A percentile compares a stretch with the other conserved stretches of the same genome.
These are phyloP conservation scores for Scytalidium lignicola DNA, from an alignment of 2,329 filamentous ascomycete species.

Conservation along the genomic window DNA sequence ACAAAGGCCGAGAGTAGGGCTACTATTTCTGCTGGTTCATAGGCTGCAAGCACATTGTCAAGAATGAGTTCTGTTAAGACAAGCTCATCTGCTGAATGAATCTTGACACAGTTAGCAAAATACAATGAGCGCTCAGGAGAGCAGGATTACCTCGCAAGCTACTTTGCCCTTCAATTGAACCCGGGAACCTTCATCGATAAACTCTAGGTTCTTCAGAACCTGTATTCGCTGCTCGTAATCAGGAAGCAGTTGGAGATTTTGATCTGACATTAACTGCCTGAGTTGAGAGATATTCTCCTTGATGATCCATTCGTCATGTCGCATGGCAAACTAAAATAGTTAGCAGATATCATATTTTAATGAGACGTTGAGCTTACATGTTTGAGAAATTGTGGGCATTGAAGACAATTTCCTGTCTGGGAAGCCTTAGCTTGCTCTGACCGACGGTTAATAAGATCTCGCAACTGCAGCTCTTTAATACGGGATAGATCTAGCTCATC, in stretches of 20 bases:
- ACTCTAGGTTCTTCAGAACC: slow-evolving; percentile 85
- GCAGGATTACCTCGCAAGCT: slow-evolving; percentile 66
- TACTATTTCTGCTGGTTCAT: slow-evolving; percentile 94
- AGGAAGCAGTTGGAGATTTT: slow-evolving; percentile 90
- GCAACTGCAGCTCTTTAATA: slow-evolving; percentile 76
- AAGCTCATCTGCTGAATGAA: slow-evolving; percentile 93
- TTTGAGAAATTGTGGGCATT: slow-evolving; percentile 76
- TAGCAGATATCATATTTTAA: background rate
- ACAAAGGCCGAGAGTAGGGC: slow-evolving; percentile 91
- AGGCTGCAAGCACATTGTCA: slow-evolving; percentile 92
- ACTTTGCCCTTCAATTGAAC: slow-evolving; percentile 98
- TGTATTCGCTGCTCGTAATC: slow-evolving; percentile 95
- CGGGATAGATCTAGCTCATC: slow-evolving; percentile 78
- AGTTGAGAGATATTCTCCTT: slow-evolving; percentile 88
- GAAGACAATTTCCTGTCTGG: slow-evolving; percentile 58
- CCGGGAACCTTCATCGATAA: slow-evolving; percentile 80
- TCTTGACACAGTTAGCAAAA: slow-evolving; percentile 34
- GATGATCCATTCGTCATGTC: slow-evolving; percentile 94
- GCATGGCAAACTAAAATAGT: slow-evolving; percentile 73
- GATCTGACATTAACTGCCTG: slow-evolving; percentile 86
- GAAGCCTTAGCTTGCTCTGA: slow-evolving; percentile 56
- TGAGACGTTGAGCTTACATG: slow-evolving; percentile 58
- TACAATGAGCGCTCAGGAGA: slow-evolving; percentile 5
- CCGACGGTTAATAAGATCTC: slow-evolving; percentile 73
- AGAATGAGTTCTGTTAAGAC: slow-evolving; percentile 94